A percentile compares a stretch with the other conserved stretches of the same genome.
Evolutionary conservation across 192 early-diverging fungal species (phyloP).

Genomic region (Spizellomyces sp.): DNA sequence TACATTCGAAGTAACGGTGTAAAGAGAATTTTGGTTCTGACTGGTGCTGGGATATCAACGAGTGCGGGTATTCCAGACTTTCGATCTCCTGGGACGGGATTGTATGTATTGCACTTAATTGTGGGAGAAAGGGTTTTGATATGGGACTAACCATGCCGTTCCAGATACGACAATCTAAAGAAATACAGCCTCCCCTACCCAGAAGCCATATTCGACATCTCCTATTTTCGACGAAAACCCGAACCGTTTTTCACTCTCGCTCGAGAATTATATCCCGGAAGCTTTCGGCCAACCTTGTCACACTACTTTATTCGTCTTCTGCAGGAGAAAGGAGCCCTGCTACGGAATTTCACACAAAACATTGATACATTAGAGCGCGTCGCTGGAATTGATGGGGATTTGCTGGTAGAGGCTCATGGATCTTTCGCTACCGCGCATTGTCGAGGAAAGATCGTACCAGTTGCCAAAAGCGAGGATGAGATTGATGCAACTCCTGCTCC

Average conservation of each 20-base stretch:
- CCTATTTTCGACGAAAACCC: slow-evolving; percentile 81
- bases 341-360: slow-evolving; percentile 93
- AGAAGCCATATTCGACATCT: slow-evolving; percentile 93
- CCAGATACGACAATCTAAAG: slow-evolving; percentile 69
- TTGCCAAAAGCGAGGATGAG: background rate
- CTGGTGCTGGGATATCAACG: slow-evolving; percentile 52
- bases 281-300: slow-evolving; percentile 72
- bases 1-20: slow-evolving; percentile 20
- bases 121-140: background rate
- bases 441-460: slow-evolving; percentile 52
- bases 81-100: slow-evolving; percentile 85
- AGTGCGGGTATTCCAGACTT: slow-evolving; percentile 87
- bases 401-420: slow-evolving; percentile 92
- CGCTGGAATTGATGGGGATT: slow-evolving; percentile 66
- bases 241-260: slow-evolving; percentile 88
- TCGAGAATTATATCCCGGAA: slow-evolving; percentile 85
- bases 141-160: slow-evolving; percentile 8
- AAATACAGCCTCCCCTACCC: slow-evolving; percentile 90
- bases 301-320: slow-evolving; percentile 89
- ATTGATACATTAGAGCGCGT: slow-evolving; percentile 93
- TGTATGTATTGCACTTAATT: slow-evolving; percentile 53
- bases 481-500: background rate
- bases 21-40: slow-evolving; percentile 29
- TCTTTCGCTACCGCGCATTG: slow-evolving; percentile 85
- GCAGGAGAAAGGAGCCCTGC: slow-evolving; percentile 67